Evolutionary conservation across 495 filamentous ascomycete species (phyloP), one percentile per base, ranked within the genome.

Genomic region (Pseudevernia furfuracea): DNA sequence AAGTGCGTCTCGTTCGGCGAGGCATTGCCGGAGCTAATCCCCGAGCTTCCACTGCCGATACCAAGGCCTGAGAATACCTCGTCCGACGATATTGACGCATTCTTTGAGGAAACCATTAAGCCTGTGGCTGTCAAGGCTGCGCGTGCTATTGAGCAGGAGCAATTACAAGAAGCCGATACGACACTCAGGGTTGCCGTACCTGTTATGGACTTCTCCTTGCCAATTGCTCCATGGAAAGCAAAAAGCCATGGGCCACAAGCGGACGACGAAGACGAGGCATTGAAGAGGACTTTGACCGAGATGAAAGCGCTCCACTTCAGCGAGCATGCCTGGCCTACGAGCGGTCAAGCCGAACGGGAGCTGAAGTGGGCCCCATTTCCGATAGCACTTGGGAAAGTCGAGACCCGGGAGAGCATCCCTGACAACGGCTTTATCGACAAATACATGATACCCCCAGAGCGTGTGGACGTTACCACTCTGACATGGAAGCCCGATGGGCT

Each of bases 271-370:
- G 84, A 85, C 70, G 82, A 87, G 46, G 90, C 94, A 52, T 90
- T 91, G 11, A 79, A 84, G 53, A 82, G 89, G 43, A 71, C 95
- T 37, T 77, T 97, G n/a, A 85, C 86, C 60, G 79, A 86, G 15
- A 86, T 90, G 0, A 87, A 92, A 10, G 92, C 91, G 1, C 94
- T 96, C 52, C 90, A 97, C 74, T 96, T 97, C 74, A 64, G 44
- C 21, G 58, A 59, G n/a, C 65, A 68, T 52, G 12, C 46, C 10
- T 71, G 70, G 70, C 63, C 41, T 4, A 23, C 43, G 17, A 65
- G 36, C 39, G 65, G 68, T 34, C 59, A 66, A 38, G 56, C 43
- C 8, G 63, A 67, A 23, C 63, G 66, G 43, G 65, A 69, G 36
- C 34, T 80, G 25, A 62, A 63, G 12, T 80, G 78, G 78, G 71